Base-by-base conservation (phyloP, 192 early-diverging fungal genomes). In the Linnemannia schmuckeri region DNA sequence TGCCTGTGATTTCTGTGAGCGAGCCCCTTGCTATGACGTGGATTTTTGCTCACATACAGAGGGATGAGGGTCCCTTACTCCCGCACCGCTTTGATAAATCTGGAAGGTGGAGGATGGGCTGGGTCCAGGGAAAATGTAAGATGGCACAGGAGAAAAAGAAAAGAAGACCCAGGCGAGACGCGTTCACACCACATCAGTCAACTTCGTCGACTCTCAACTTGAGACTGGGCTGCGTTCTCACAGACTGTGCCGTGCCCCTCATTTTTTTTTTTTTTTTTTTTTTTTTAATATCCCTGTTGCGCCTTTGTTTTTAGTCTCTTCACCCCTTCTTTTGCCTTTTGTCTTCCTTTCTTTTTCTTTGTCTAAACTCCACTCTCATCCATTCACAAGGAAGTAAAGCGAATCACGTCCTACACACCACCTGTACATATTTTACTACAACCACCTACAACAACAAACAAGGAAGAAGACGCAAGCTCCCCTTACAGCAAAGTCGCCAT, bases 251-350 rank as follows among this genome's bases (percentile, higher is more conserved):
- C 42, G 42, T 24, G 17, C 70, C 70, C 70, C 70, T 42, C 66
- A 30, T 27, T 37, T 37, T 37, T 69, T 69, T 69, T 33, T 6
- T n/a, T 69, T 69, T 33, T 6, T n/a, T 27, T 37, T 37, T 37
- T 69, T 69, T 69, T 33, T 6, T n/a, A 15, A 37, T 69, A 69
- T 69, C 66, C 66, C 12, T 33, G 15, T 33, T 12, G 18, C 24
- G 61, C 61, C 66, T 38, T 7, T 4, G 35, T 7, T 57, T 40
- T 33, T 75, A 49, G 52, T 37, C 76, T 69, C 42, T 77, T 76
- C 18, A 3, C 6, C 8, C 42, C 57, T 74, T 74, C 15, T 30
- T 41, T 44, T 44, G 6, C 7, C 44, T 46, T 52, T 0, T 18
- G 4, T 40, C 8, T 6, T 20, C 41, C 70, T 10, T 41, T 24